Percentiles rank a stretch among this genome's conserved stretches.
Conservation (phyloP, 768 basidiomycete genomes). For the Dendrothele bispora region DNA sequence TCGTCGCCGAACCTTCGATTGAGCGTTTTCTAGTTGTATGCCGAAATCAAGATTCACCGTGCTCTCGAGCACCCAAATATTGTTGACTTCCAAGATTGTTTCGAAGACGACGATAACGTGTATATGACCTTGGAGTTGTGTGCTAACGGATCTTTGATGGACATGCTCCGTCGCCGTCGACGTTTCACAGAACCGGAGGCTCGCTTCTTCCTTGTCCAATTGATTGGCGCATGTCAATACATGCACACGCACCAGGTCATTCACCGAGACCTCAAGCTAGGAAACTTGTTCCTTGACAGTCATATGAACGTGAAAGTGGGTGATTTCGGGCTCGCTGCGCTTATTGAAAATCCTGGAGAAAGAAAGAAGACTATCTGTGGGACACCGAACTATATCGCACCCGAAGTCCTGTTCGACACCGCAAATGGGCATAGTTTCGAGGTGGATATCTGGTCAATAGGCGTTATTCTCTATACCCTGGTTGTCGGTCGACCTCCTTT, state of each 20-base stretch:
- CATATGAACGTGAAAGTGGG: slow-evolving; percentile 97
- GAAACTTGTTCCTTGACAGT: slow-evolving; percentile 88
- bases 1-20: slow-evolving; percentile 1
- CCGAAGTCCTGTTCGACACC: slow-evolving; percentile 94
- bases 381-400: slow-evolving; percentile 98
- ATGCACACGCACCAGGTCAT: slow-evolving; percentile 98
- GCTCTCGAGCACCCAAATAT: slow-evolving; percentile 91
- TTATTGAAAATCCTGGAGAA: slow-evolving; percentile 95
- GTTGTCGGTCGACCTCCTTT: slow-evolving; percentile 95
- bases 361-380: slow-evolving; percentile 99
- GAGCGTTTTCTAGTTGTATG: slow-evolving; percentile 69
- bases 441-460: slow-evolving; percentile 97
- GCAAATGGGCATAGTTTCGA: slow-evolving; percentile 97
- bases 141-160: slow-evolving; percentile 86
- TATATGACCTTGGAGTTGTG: slow-evolving; percentile 98
- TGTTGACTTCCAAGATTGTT: slow-evolving; percentile 89
- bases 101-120: slow-evolving; percentile 93
- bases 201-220: slow-evolving; percentile 90
- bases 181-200: slow-evolving; percentile 92
- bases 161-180: slow-evolving; percentile 82
- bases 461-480: slow-evolving; percentile 95
- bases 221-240: slow-evolving; percentile 94
- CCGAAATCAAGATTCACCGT: slow-evolving; percentile 97
- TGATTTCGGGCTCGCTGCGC: slow-evolving; percentile 94
- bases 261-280: slow-evolving; percentile 95